A percentile compares a stretch with the other conserved stretches of the same genome.
phyloP scores from a whole-genome alignment of 768 basidiomycete species.

The Collybia sp. region DNA sequence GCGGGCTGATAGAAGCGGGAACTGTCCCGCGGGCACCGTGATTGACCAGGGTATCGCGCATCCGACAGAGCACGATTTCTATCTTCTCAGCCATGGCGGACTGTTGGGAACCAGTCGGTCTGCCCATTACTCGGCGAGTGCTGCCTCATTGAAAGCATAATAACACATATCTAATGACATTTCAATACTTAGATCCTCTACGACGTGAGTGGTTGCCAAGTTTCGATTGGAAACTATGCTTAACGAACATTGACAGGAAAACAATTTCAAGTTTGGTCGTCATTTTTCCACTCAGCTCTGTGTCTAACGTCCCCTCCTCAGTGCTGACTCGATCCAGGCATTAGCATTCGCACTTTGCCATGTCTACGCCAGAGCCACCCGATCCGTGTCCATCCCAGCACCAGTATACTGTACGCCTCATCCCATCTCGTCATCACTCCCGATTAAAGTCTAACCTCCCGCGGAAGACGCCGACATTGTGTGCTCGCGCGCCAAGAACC shows the following conservation, averaged over 20 bases:
- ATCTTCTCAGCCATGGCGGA: slow-evolving; percentile 73
- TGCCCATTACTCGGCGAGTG: slow-evolving; percentile 40
- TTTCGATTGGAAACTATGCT: neutral
- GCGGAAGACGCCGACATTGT: slow-evolving; percentile 76
- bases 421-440: neutral
- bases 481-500: slow-evolving; percentile 58
- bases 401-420: slow-evolving; percentile 71
- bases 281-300: neutral
- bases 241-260: slow-evolving; percentile 30
- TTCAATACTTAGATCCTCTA: slow-evolving; percentile 26
- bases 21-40: slow-evolving; percentile 75
- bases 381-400: slow-evolving; percentile 82
- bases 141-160: slow-evolving; percentile 79
- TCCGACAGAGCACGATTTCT: slow-evolving; percentile 75
- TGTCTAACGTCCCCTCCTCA: slow-evolving; percentile 15
- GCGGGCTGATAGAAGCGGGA: slow-evolving; percentile 60
- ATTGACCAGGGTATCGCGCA: slow-evolving; percentile 67
- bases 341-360: slow-evolving; percentile 74
- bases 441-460: neutral
- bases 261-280: slow-evolving; percentile 50
- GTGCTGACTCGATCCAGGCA: slow-evolving; percentile 64
- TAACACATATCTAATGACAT: slow-evolving; percentile 26
- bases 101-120: slow-evolving; percentile 67
- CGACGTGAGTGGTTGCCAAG: slow-evolving; percentile 27
- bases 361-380: slow-evolving; percentile 76